These are phyloP conservation scores for Epichloe uncinata DNA, from an alignment of 2,329 filamentous ascomycete species.

Conservation along the genomic window DNA sequence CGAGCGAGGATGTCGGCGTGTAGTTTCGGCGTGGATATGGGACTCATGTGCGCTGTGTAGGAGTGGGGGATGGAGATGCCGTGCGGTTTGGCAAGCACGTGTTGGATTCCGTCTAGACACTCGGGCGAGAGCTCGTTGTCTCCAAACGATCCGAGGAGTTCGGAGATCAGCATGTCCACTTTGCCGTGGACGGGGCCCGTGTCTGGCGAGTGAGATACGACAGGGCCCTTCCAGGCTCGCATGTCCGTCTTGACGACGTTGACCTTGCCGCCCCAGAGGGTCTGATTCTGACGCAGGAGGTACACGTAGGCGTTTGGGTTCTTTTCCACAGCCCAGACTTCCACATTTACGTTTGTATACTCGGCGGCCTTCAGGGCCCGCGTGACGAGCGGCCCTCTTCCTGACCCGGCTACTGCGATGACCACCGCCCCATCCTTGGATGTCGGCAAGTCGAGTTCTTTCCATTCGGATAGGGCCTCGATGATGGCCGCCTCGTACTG, in stretches of 20 bases:
- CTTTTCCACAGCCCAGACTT: constrained; percentile 91
- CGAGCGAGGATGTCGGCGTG: constrained; percentile 66
- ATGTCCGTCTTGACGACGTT: constrained; percentile 93
- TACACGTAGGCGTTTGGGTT: constrained; percentile 96
- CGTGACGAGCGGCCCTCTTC: constrained; percentile 82
- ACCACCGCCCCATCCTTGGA: constrained; percentile 60
- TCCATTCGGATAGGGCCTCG: constrained; percentile 72
- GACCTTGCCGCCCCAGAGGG: constrained; percentile 67
- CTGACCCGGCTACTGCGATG: constrained; percentile 85
- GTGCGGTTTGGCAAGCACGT: constrained; percentile 62
- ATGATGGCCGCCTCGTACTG: constrained; percentile 83
- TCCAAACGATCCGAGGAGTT: constrained; percentile 86
- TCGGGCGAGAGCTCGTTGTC: constrained; percentile 97
- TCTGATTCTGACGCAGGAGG: constrained; percentile 72
- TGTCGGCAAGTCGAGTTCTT: constrained; percentile 55
- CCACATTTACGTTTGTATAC: constrained; percentile 61
- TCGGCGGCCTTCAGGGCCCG: constrained; percentile 71
- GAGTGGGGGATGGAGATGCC: constrained; percentile 84
- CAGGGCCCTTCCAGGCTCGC: constrained; percentile 85
- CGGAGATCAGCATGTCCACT: constrained; percentile 88
- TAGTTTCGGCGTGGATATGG: constrained; percentile 76
- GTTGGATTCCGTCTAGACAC: constrained; percentile 89
- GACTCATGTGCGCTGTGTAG: constrained; percentile 89
- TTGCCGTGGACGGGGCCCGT: constrained; percentile 41
- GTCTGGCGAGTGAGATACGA: constrained; percentile 29